phyloP scores from a whole-genome alignment of 2,329 filamentous ascomycete species.

The Didymella pinodella region DNA sequence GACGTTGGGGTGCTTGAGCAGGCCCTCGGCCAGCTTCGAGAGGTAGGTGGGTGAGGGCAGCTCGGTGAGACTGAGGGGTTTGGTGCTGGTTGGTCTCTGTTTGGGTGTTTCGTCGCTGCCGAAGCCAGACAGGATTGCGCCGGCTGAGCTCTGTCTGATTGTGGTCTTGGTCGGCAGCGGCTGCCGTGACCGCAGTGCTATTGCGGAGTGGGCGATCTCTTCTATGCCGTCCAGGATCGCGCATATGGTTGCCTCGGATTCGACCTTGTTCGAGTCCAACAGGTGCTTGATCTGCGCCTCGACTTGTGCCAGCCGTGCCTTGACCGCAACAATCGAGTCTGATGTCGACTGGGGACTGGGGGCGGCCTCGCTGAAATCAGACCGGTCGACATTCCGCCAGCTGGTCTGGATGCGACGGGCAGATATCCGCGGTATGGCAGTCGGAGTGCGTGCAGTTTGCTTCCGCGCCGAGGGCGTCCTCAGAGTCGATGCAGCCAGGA shows the following conservation, averaged over 20 bases:
- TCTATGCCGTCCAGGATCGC: constrained; percentile 35
- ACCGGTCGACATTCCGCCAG: constrained; percentile 18
- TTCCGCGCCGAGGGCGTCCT: constrained; percentile 38
- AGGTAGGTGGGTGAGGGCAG: constrained; percentile 52
- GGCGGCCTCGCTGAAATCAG: constrained; percentile 27
- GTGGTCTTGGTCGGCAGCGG: constrained; percentile 32
- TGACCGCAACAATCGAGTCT: constrained; percentile 34
- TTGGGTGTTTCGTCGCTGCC: constrained; percentile 29
- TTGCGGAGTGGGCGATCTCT: constrained; percentile 36
- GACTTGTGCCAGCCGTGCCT: constrained; percentile 33
- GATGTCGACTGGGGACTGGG: constrained; percentile 24
- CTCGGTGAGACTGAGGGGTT: constrained; percentile 28
- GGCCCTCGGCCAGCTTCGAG: constrained; percentile 67
- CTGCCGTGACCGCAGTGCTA: constrained; percentile 40
- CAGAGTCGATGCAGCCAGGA: constrained; percentile 34
- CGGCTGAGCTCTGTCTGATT: constrained; percentile 44
- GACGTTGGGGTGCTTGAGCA: constrained; percentile 77
- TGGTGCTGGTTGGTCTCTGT: constrained; percentile 18
- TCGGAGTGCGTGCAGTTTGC: constrained; percentile 31
- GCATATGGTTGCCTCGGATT: constrained; percentile 35
- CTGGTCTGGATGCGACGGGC: constrained; percentile 35
- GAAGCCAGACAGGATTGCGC: constrained; percentile 45
- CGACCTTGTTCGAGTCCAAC: constrained; percentile 39
- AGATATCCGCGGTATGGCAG: constrained; percentile 25
- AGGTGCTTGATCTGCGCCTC: constrained; percentile 40